Conservation (phyloP, 495 filamentous ascomycete genomes). For the Aspergillus saccharolyticus region DNA sequence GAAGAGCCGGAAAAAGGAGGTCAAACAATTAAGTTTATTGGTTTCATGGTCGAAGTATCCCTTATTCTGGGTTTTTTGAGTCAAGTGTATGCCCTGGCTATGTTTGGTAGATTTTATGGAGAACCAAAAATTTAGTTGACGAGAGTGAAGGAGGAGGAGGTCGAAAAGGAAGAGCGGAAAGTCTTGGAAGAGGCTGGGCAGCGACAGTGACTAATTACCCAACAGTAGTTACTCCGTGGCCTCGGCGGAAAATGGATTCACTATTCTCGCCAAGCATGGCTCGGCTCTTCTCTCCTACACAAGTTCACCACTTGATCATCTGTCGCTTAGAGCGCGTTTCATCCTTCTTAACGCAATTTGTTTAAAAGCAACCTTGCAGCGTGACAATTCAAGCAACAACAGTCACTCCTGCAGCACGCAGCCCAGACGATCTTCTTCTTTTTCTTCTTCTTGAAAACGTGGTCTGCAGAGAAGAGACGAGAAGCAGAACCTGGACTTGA, state of each 20-base stretch:
- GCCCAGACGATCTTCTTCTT: too few relatives aligned
- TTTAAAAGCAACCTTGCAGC: neutral
- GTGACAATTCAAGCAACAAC: neutral
- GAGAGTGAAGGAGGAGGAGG: neutral
- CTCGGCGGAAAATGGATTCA: too few relatives aligned
- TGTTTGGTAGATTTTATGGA: neutral
- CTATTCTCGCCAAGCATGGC: slow-evolving; percentile 1
- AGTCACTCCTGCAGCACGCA: neutral
- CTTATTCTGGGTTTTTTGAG: neutral
- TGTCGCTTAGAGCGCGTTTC: neutral
- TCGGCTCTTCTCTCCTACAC: neutral
- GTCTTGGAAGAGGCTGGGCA: neutral
- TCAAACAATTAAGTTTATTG: neutral
- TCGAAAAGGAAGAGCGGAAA: neutral
- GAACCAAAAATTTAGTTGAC: neutral
- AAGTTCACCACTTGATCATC: neutral
- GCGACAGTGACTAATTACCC: too few relatives aligned
- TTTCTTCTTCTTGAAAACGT: neutral
- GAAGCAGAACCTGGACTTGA: neutral
- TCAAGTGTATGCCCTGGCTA: neutral
- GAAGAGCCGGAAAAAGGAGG: neutral
- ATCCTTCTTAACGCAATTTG: neutral
- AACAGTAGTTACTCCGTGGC: too few relatives aligned
- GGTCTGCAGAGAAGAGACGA: neutral
- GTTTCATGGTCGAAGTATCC: neutral